phyloP scores from a whole-genome alignment of 164 flowering plant genomes.

The Malania oleifera region DNA sequence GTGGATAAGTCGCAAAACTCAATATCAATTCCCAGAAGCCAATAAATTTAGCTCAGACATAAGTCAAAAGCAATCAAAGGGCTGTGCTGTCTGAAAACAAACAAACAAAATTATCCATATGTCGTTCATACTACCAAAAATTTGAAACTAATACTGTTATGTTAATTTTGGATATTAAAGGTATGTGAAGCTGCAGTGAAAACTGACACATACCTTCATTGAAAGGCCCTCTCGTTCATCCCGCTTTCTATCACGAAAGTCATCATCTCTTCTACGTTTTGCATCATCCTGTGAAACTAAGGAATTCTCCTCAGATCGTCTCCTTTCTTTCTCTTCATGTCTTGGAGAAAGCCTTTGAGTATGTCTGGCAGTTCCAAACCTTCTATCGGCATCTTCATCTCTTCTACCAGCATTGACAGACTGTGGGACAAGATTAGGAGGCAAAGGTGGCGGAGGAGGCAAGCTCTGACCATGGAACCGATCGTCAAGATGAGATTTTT shows the following conservation, averaged over 20 bases:
- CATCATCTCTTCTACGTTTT: slow-evolving; percentile 90
- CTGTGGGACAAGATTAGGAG: slow-evolving; percentile 77
- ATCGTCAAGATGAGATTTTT: slow-evolving; percentile 68
- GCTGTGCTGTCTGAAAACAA: no score
- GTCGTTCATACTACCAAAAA: no score
- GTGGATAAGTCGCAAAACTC: neutral
- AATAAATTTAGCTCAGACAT: neutral
- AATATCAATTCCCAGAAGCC: neutral
- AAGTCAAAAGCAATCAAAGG: neutral
- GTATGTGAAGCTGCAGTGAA: neutral
- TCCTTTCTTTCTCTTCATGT: slow-evolving; percentile 87
- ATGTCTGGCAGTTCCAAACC: slow-evolving; percentile 66
- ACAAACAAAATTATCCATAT: no score
- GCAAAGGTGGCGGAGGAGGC: slow-evolving; percentile 98
- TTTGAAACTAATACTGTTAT: no score
- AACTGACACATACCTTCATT: slow-evolving; percentile 49
- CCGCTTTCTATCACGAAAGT: slow-evolving; percentile 80
- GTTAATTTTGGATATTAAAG: no score
- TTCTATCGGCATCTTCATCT: slow-evolving; percentile 85
- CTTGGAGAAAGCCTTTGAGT: slow-evolving; percentile 84
- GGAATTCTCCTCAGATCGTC: slow-evolving; percentile 81
- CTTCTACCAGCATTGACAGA: slow-evolving; percentile 63
- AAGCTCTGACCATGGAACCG: slow-evolving; percentile 78
- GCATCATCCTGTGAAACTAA: slow-evolving; percentile 64
- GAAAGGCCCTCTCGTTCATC: slow-evolving; percentile 72